Conservation (phyloP, 768 basidiomycete species). For the Suillus spraguei region DNA sequence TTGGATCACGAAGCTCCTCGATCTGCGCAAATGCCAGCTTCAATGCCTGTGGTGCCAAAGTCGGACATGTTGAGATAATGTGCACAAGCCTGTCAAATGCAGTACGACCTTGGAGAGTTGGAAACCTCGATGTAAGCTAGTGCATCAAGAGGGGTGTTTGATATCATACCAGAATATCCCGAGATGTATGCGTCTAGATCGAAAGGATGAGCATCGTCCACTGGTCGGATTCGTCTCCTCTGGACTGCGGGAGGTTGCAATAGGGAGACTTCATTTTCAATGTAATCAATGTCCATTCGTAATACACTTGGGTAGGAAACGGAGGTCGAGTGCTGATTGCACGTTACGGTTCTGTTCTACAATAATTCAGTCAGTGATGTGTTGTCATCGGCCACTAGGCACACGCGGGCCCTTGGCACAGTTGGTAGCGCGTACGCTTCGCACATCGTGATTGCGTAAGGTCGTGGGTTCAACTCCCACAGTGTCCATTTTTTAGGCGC, state of each 20-base stretch:
- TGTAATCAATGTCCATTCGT: constrained; percentile 34
- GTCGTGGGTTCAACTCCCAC: constrained; percentile 38
- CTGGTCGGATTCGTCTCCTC: constrained; percentile 40
- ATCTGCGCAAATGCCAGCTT: constrained; percentile 67
- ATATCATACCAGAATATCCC: constrained; percentile 65
- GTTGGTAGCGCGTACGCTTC: constrained; percentile 38
- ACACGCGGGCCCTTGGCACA: constrained; percentile 32
- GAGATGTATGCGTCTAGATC: constrained; percentile 82
- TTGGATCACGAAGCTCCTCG: constrained; percentile 67
- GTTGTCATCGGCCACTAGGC: not conserved
- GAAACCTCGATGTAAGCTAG: constrained; percentile 6
- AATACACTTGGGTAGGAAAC: constrained; percentile 6
- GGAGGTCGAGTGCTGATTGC: not conserved
- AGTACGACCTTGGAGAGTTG: constrained; percentile 57
- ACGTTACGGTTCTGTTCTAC: no score
- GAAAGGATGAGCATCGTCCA: constrained; percentile 85
- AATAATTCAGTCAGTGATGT: not conserved
- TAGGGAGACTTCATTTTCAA: constrained; percentile 28
- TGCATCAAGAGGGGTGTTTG: not conserved
- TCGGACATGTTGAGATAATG: constrained; percentile 64
- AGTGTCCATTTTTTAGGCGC: constrained; percentile 29
- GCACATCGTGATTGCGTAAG: constrained; percentile 30
- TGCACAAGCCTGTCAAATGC: constrained; percentile 74
- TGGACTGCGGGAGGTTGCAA: constrained; percentile 15
- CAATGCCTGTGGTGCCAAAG: constrained; percentile 73